Percentiles rank a stretch among this genome's conserved stretches.
phyloP scores from a whole-genome alignment of 1,139 yeast species.

The Sugiyamaella paludigena region DNA sequence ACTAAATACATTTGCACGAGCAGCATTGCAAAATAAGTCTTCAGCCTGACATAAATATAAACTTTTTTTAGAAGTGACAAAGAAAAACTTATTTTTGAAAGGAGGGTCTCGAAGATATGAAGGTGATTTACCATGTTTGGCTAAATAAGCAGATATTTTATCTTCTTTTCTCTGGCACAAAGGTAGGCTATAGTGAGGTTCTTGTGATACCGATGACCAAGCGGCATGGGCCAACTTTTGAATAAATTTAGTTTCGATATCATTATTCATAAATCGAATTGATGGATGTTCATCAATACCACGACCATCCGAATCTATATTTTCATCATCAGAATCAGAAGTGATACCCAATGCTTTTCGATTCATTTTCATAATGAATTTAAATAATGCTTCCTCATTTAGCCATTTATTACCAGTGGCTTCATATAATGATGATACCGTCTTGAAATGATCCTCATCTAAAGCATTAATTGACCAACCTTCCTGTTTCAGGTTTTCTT shows the following conservation, averaged over 20 bases:
- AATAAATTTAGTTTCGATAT: slow-evolving; percentile 24
- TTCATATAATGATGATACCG: slow-evolving; percentile 48
- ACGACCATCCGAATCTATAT: neutral
- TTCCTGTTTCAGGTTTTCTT: slow-evolving; percentile 46
- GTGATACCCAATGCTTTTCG: slow-evolving; percentile 3
- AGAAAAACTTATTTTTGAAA: slow-evolving; percentile 48
- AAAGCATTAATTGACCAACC: slow-evolving; percentile 57
- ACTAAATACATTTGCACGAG: slow-evolving; percentile 48
- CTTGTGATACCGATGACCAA: slow-evolving; percentile 21
- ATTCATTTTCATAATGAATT: slow-evolving; percentile 18
- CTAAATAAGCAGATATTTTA: slow-evolving; percentile 14
- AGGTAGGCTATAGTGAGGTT: slow-evolving; percentile 21
- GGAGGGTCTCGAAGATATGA: slow-evolving; percentile 41
- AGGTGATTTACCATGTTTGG: slow-evolving; percentile 5
- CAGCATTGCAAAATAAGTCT: slow-evolving; percentile 51
- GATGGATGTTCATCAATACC: slow-evolving; percentile 16
- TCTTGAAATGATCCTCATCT: slow-evolving; percentile 44
- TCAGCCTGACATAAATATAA: slow-evolving; percentile 47
- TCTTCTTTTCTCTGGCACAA: slow-evolving; percentile 17
- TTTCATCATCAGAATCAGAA: neutral
- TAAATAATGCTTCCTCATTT: slow-evolving; percentile 40
- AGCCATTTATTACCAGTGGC: slow-evolving; percentile 48
- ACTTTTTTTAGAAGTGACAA: slow-evolving; percentile 39
- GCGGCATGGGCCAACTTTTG: slow-evolving; percentile 16
- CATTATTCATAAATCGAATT: slow-evolving; percentile 24